Base-by-base conservation (phyloP, 345 rosid species). In the Citrus hindsii region DNA sequence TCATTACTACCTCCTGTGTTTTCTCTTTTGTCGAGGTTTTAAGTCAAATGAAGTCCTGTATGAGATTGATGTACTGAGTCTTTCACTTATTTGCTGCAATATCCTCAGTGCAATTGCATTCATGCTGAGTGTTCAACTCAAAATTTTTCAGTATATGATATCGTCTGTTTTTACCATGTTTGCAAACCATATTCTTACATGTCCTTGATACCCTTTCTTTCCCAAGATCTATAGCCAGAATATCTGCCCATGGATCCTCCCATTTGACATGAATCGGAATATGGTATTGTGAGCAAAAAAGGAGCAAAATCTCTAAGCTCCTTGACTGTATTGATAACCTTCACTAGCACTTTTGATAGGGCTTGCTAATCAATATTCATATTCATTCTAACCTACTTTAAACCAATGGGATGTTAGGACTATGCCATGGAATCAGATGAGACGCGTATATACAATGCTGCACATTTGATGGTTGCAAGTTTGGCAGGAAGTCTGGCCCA, bases 401-500 rank as follows among this genome's bases (percentile, higher is more conserved):
- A 32, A 75, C 24, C 51, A 76, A 46, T 58, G 10, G 40, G 16
- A 68, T 73, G 38, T 22, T 81, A 96, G 99, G 99, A 96, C 83
- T 96, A 96, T 86, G 90, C 97, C 16, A 82, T 87, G 90, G 99
- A 96, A 83, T 85, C 92, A 10, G 99, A 96, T 75, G 98, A 96
- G 84, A 88, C 92, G 24, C 93, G 97, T 19, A 92, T 96, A 71
- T 90, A 91, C 85, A 90, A 87, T 85, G 98, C 99, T 14, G 99
- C 98, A 30, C 98, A 94, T 77, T 88, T 94, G 87, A 96, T 96
- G 99, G 99, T 94, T 84, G 98, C 98, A n/a, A 94, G 98, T 85
- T 86, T 96, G 87, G 97, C 98, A 62, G 99, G 98, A 84, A 96
- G 99, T 87, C 81, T 96, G 63, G 99, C 99, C 78, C 99, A 96